phyloP scores from a whole-genome alignment of 192 early-diverging fungal species.

The Gryganskiella cystojenkinii region DNA sequence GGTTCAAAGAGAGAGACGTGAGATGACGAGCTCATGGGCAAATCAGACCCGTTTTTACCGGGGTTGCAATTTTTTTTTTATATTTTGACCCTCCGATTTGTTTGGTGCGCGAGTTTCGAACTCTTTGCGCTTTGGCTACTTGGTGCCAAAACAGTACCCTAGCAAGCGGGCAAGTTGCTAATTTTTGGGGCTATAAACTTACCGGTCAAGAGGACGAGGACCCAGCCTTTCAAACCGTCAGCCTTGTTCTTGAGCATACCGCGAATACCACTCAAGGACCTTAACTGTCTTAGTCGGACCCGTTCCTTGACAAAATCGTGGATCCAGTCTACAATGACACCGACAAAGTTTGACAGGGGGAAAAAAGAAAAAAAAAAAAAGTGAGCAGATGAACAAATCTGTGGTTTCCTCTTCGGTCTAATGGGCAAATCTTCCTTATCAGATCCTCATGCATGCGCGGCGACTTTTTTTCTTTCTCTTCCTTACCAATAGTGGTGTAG shows the following conservation, averaged over 20 bases:
- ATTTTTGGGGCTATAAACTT: neutral
- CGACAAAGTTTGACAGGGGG: neutral
- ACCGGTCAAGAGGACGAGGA: conserved; percentile 78
- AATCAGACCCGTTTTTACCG: too few species aligned
- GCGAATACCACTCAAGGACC: conserved; percentile 63
- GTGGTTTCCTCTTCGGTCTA: too few species aligned
- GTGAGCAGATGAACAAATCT: neutral
- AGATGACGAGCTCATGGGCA: neutral
- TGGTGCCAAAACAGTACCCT: too few species aligned
- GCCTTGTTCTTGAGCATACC: conserved; percentile 69
- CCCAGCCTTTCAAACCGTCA: conserved; percentile 89
- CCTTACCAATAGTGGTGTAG: conserved; percentile 67
- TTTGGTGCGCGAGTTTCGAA: too few species aligned
- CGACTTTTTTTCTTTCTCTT: too few species aligned
- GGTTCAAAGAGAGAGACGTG: neutral
- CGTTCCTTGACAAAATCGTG: conserved; percentile 91
- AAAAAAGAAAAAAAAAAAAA: neutral
- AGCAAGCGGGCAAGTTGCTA: neutral
- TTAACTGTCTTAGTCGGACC: conserved; percentile 68
- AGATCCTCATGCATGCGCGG: too few species aligned
- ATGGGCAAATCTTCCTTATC: too few species aligned
- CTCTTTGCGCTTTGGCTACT: too few species aligned
- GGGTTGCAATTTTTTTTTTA: too few species aligned
- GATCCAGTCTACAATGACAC: conserved; percentile 78
- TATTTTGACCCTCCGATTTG: too few species aligned